Percentiles rank a stretch among this genome's conserved stretches.
Evolutionary conservation across 129 eudicot species (phyloP).

Genomic region (Ambrosia trifida): DNA sequence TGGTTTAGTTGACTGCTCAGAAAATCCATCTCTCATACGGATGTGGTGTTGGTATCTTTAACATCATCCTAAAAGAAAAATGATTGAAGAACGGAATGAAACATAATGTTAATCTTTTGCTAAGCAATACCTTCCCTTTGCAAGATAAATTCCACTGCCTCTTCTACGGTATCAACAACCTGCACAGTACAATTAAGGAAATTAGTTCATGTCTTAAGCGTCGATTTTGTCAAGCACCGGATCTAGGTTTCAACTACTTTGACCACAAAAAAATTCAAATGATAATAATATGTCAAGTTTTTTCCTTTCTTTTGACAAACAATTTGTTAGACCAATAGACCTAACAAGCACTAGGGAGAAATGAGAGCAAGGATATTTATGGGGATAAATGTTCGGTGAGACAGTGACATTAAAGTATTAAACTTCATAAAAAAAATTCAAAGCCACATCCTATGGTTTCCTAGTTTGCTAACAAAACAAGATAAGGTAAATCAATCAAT

Average conservation of each 20-base stretch:
- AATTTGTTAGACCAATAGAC: background rate
- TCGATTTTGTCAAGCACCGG: background rate
- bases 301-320: constrained; percentile 9
- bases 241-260: background rate
- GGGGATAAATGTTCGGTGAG: background rate
- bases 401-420: background rate
- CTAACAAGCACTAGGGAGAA: background rate
- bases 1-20: background rate
- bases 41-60: constrained; percentile 14
- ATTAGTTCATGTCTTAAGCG: background rate
- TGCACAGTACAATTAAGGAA: constrained; percentile 25
- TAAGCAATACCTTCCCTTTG: constrained; percentile 36
- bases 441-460: background rate
- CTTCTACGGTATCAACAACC: constrained; percentile 85
- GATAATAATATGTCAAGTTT: constrained; percentile 1
- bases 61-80: background rate
- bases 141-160: constrained; percentile 68
- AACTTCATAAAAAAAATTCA: background rate
- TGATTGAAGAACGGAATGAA: background rate
- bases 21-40: background rate
- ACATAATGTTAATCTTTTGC: background rate
- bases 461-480: background rate
- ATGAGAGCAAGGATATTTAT: constrained; percentile 1
- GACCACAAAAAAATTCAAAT: background rate
- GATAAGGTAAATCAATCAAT: no score